Base-by-base conservation (phyloP, 192 early-diverging fungal genomes). In the Rhizophagus sp. region DNA sequence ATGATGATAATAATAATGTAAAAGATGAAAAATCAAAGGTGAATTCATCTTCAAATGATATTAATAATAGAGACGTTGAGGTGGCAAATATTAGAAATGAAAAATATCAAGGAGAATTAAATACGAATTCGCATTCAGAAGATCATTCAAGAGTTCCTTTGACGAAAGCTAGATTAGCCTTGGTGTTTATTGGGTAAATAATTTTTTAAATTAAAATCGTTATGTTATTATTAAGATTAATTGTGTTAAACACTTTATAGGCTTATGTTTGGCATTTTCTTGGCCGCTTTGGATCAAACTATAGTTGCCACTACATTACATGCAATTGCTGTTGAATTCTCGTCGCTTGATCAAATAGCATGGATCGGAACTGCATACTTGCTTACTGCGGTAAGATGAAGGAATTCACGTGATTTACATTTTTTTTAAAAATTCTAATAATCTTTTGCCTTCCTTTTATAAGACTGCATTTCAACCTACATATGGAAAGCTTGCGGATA, bases 321-420 rank as follows among this genome's bases (percentile, higher is more conserved):
- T 17, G 84, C 80, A 0, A 96, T 98, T 75, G 90, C 91, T 19
- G 80, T 85, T 34, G 91, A 96, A 39, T 93, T 97, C 62, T 77
- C 86, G 7, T 85, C 89, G 12, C 84, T 92, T 33, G 88, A 87
- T 52, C 83, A 87, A 66, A 90, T 95, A 65, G 83, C 92, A 15
- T 98, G 97, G 97, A 90, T 98, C 57, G 92, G 92, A 15, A 92
- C 89, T 22, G 84, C 88, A 33, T 96, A 95, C 72, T 86, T 96
- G 10, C 84, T 95, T 49, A 86, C 89, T 25, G 64, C 65, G 47
- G 75, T 76, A 76, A 27, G 50, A 33, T 30, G n/a, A 49, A 62
- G 24, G 2, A 34, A 33, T 17, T 36, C n/a, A 62, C 33, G 15
- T 33, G 8, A 75, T 34, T 12, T 67, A 7, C 15, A 33, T 33